A percentile compares a stretch with the other conserved stretches of the same genome.
phyloP scores from a whole-genome alignment of 2,329 filamentous ascomycete genomes.

The Diplodia seriata region DNA sequence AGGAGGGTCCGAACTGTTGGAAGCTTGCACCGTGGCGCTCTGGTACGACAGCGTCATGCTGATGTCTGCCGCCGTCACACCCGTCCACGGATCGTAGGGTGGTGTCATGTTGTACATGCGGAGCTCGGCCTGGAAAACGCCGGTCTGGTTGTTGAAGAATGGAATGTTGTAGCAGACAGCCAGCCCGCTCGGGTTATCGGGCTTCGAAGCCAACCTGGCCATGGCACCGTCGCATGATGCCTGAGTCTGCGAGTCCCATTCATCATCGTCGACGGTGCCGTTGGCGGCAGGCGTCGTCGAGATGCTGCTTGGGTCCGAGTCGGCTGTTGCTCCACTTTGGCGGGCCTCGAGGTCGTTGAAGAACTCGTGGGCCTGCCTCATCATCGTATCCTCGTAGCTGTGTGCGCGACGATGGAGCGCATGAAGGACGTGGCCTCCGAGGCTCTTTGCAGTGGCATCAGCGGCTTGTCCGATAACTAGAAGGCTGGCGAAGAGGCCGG shows the following conservation, averaged over 20 bases:
- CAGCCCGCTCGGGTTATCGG: constrained; percentile 76
- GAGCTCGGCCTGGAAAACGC: constrained; percentile 78
- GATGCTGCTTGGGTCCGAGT: constrained; percentile 31
- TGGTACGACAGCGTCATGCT: constrained; percentile 52
- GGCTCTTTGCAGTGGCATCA: constrained; percentile 20
- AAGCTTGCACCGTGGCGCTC: constrained; percentile 50
- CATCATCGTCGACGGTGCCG: constrained; percentile 31
- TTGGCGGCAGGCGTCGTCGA: constrained; percentile 19
- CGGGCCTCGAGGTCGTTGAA: constrained; percentile 45
- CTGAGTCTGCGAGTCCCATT: constrained; percentile 49
- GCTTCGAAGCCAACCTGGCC: constrained; percentile 58
- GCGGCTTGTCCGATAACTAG: constrained; percentile 41
- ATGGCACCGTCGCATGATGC: constrained; percentile 67
- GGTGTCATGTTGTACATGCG: constrained; percentile 73
- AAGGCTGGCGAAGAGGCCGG: constrained; percentile 42
- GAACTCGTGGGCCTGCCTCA: constrained; percentile 27
- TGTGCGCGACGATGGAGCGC: constrained; percentile 44
- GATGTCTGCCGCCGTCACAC: constrained; percentile 49
- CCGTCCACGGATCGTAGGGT: constrained; percentile 58
- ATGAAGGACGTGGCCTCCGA: constrained; percentile 7
- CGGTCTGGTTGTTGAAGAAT: constrained; percentile 69
- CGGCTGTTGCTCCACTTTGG: constrained; percentile 42
- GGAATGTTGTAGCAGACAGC: constrained; percentile 85
- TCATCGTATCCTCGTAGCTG: constrained; percentile 37
- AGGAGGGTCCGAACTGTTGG: background rate